Percentiles rank a stretch among this genome's conserved stretches.
Conservation (phyloP, 257 asterid genomes). For the Solanum bukasovii region DNA sequence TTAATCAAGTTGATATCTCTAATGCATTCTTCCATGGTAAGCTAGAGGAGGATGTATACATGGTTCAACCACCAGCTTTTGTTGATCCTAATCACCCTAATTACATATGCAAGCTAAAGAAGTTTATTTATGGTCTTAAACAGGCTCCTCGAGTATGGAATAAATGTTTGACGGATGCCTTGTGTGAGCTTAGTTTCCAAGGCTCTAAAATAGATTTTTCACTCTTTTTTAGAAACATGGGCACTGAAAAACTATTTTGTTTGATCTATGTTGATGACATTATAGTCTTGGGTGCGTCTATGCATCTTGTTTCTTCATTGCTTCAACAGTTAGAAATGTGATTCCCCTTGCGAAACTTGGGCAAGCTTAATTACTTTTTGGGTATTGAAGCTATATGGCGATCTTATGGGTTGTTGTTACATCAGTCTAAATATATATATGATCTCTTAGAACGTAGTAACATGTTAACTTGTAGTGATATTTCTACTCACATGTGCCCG, state of each 20-base stretch:
- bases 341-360: not conserved
- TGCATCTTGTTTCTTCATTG: not conserved
- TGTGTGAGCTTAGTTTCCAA: too few species aligned
- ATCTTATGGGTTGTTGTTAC: not conserved
- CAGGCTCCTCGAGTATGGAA: not conserved
- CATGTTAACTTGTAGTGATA: not conserved
- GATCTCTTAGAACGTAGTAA: not conserved
- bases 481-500: not conserved
- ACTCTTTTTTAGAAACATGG: too few species aligned
- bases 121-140: too few species aligned
- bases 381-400: not conserved
- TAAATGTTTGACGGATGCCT: too few species aligned
- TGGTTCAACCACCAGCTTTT: not conserved
- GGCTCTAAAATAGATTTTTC: too few species aligned
- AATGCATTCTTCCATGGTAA: not conserved
- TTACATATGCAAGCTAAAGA: too few species aligned
- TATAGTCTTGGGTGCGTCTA: not conserved
- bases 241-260: too few species aligned
- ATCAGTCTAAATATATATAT: not conserved
- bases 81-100: not conserved
- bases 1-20: not conserved
- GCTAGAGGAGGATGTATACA: not conserved
- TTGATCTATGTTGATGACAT: not conserved
- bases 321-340: not conserved
- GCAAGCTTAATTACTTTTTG: not conserved